Base-by-base conservation (phyloP, 1,284 basidiomycete species). In the Cutaneotrichosporon arboriforme region DNA sequence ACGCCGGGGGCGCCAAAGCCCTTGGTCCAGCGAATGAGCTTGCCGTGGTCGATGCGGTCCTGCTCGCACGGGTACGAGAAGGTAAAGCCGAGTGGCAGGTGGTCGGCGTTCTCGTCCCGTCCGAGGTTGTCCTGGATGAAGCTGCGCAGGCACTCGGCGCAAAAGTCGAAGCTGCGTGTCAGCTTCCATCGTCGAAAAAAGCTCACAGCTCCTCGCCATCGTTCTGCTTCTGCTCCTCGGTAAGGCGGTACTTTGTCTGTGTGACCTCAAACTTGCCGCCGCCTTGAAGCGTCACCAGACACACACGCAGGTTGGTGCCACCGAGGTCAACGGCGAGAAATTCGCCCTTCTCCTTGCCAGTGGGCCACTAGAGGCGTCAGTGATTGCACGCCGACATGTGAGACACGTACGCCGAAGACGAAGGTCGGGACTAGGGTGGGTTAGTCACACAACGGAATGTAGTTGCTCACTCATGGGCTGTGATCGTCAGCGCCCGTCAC, bases 201-300 rank as follows among this genome's bases (percentile, higher is more conserved):
- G 62, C 72, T 63, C 52, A 77, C 53, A 98, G 78, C 57, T 86
- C 84, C 70, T 90, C 85, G 7, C 93, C 94, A 36, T 97, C 92
- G n/a, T 87, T 88, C 62, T 96, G 92, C 77, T 98, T 98, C 76
- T 98, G 94, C 68, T 97, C 96, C 69, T 98, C 94, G 2, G 90
- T 87, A 50, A 98, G 82, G 54, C 92, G 87, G 77, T 97, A 97
- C 77, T 98, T 98, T 49, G 91, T 88, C 71, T 98, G 94, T 0
- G 91, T 94, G 67, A 98, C 88, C 77, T 97, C 92, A 74, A 97
- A 98, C 78, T 94, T 91, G 58, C 94, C 92, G 8, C 84, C 80
- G 21, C 94, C 94, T 65, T 88, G 84, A 14, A 98, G 80, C 18
- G 86, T 88, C 51, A 99, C 94, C 55, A 97, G 87, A 76, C 94